Percentiles rank a stretch among this genome's conserved stretches.
Evolutionary conservation across 805 yeast species (phyloP).

Genomic region (Ogataea thermomethanolica): DNA sequence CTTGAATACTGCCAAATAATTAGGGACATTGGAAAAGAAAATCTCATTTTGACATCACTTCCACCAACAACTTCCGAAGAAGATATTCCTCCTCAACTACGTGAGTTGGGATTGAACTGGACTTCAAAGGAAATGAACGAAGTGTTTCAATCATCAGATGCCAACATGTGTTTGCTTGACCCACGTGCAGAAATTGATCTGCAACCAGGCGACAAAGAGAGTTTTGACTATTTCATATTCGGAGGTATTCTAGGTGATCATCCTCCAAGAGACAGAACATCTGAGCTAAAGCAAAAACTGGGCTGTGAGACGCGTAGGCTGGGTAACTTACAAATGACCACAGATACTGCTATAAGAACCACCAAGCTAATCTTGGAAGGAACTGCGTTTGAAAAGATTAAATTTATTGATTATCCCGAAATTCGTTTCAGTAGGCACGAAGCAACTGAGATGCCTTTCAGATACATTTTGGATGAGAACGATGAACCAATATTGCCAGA

Average conservation of each 20-base stretch:
- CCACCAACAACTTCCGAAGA: conserved; percentile 56
- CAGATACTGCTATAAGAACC: conserved; percentile 94
- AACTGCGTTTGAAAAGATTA: conserved; percentile 62
- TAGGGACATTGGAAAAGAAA: conserved; percentile 74
- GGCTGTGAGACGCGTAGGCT: conserved; percentile 86
- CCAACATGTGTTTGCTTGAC: conserved; percentile 77
- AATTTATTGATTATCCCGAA: conserved; percentile 91
- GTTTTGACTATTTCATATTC: conserved; percentile 85
- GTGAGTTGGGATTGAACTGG: conserved; percentile 70
- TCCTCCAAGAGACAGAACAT: conserved; percentile 91
- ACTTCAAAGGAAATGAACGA: conserved; percentile 69
- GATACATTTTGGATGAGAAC: conserved; percentile 67
- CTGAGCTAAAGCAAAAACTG: conserved; percentile 73
- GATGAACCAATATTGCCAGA: conserved; percentile 82
- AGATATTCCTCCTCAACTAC: conserved; percentile 61
- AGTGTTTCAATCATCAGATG: conserved; percentile 42
- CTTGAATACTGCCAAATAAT: conserved; percentile 83
- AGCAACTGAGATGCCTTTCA: conserved; percentile 96
- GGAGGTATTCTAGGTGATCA: conserved; percentile 97
- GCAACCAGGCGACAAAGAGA: conserved; percentile 58
- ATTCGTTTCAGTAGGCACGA: conserved; percentile 83
- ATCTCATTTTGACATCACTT: conserved; percentile 72
- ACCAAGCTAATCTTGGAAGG: conserved; percentile 75
- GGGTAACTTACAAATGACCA: conserved; percentile 91
- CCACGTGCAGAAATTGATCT: conserved; percentile 81